phyloP scores from a whole-genome alignment of 2,329 filamentous ascomycete genomes.

The Botrytis porri region DNA sequence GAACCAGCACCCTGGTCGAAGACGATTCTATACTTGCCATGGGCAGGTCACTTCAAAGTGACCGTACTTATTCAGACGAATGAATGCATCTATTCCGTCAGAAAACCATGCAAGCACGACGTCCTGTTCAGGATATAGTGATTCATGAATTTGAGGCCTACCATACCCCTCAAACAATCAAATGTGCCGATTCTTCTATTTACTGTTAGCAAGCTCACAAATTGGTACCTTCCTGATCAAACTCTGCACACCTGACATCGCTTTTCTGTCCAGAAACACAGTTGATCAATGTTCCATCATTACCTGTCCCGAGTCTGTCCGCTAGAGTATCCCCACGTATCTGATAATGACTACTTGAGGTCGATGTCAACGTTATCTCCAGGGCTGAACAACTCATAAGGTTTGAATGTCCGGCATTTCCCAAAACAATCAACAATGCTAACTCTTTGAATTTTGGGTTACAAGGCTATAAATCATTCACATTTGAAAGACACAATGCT shows the following conservation, averaged over 20 bases:
- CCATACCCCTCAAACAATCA: background rate
- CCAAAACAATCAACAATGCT: background rate
- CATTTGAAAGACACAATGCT: background rate
- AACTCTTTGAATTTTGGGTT: background rate
- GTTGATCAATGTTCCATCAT: background rate
- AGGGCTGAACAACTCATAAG: background rate
- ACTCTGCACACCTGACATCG: background rate
- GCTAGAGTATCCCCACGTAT: background rate
- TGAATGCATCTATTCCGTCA: background rate
- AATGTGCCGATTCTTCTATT: background rate
- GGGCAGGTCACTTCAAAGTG: background rate
- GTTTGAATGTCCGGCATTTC: background rate
- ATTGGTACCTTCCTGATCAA: background rate
- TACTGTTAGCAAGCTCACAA: background rate
- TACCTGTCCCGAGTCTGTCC: background rate
- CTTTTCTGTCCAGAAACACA: background rate
- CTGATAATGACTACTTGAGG: background rate
- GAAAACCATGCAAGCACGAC: background rate
- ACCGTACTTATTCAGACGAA: background rate
- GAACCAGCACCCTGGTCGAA: background rate
- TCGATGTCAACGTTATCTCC: background rate
- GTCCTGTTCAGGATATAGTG: background rate
- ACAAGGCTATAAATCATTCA: too few relatives aligned
- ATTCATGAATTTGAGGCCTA: background rate
- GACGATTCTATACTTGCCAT: background rate